Evolutionary conservation across 768 basidiomycete genomes (phyloP), one percentile per base, ranked within the genome.

Genomic region (Macrocybe gigantea): DNA sequence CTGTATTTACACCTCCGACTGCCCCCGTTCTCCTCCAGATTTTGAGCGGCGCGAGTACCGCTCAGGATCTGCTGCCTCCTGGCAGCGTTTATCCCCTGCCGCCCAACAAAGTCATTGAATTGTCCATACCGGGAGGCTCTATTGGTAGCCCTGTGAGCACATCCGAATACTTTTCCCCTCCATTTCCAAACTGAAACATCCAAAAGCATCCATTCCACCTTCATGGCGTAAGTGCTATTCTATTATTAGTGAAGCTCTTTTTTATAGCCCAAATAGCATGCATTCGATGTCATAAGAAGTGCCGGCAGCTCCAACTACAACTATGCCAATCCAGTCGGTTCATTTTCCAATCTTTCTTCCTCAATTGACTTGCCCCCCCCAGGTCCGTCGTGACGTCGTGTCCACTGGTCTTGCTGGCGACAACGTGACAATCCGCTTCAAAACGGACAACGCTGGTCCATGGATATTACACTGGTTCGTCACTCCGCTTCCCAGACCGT

Each of bases 401-500:
- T 64, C 57, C 34, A 60, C 58, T 29, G 68, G 68, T 12, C 32
- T 33, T 29, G 34, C 52, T 1, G 53, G 49, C 10, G 70, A 72
- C 52, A 66, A 68, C 31, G 71, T 76, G 22, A 76, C 74, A 9
- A 70, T 86, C 43, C 72, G 81, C 33, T 84, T 80, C 65, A 57
- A 60, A 14, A 78, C 83, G 1, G 79, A 86, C 60, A 86, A 84
- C 63, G 69, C 81, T 13, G 82, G 81, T 11, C 75, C 76, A 15
- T 80, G 79, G 73, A 59, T 67, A 37, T 47, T 67, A 38, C 63
- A 64, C 50, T 66, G 64, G 64, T 65, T 38, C 15, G 62, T 52
- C 22, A 34, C 9, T 49, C 15, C 39, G 13, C 44, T 41, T 36
- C 34, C 29, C 2, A 29, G 4, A 12, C 7, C 37, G 22, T 41